Evolutionary conservation across 352 stramenopile species (phyloP).

Genomic region (Pythium inflatum): DNA sequence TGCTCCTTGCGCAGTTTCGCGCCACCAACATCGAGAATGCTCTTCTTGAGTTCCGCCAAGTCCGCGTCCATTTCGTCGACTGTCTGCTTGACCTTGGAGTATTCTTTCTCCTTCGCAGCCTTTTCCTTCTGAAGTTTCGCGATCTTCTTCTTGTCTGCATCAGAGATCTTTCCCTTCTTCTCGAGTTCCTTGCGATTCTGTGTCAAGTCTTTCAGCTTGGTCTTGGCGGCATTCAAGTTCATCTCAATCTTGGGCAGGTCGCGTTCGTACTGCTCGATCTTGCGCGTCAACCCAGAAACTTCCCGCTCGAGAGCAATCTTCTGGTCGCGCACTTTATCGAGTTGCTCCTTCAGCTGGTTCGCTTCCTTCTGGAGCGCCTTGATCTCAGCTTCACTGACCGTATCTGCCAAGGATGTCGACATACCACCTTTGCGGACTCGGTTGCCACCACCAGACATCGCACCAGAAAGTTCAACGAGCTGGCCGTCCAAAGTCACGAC

Average conservation of each 20-base stretch:
- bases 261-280: constrained; percentile 89
- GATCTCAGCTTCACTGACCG: constrained; percentile 68
- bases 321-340: constrained; percentile 64
- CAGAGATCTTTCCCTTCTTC: constrained; percentile 86
- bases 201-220: constrained; percentile 60
- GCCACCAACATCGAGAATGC: constrained; percentile 95
- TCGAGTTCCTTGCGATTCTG: constrained; percentile 75
- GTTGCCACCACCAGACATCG: constrained; percentile 98
- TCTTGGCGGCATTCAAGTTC: constrained; percentile 72
- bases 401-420: constrained; percentile 66
- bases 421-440: constrained; percentile 93
- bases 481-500: constrained; percentile 98
- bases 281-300: constrained; percentile 78
- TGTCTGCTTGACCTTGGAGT: constrained; percentile 59
- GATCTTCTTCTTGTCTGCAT: constrained; percentile 88
- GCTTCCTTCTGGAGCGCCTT: constrained; percentile 62
- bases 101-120: constrained; percentile 90
- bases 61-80: constrained; percentile 75
- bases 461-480: constrained; percentile 98
- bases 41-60: constrained; percentile 92
- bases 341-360: constrained; percentile 47
- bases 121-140: constrained; percentile 92
- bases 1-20: constrained; percentile 94
- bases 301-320: constrained; percentile 85
- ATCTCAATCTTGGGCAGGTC: constrained; percentile 92